Conservation (phyloP, 176 grass and related monocot species). For the Sorghum bicolor region Sorghum_bicolor_NCBIv3 NC_012872.2:65070001-65070500, state of each 20-base stretch:
- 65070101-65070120: background rate
- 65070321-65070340: slow-evolving; percentile 90
- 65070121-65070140: slow-evolving; percentile 19
- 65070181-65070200: slow-evolving; percentile 60
- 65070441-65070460: slow-evolving; percentile 19
- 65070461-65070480: slow-evolving; percentile 2
- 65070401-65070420: slow-evolving; percentile 87
- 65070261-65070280: background rate
- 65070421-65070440: slow-evolving; percentile 91
- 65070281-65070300: slow-evolving; percentile 13
- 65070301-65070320: slow-evolving; percentile 53
- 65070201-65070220: slow-evolving; percentile 71
- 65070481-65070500: slow-evolving; percentile 6
- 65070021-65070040: slow-evolving; percentile 66
- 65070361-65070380: slow-evolving; percentile 84
- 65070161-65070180: slow-evolving; percentile 15
- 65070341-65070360: slow-evolving; percentile 77
- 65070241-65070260: slow-evolving; percentile 28
- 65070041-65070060: slow-evolving; percentile 63
- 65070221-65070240: slow-evolving; percentile 76
- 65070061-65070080: slow-evolving; percentile 88
- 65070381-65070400: slow-evolving; percentile 88
- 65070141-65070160: background rate
- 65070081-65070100: slow-evolving; percentile 1
- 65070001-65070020: slow-evolving; percentile 50